Evolutionary conservation across 1,284 basidiomycete genomes (phyloP).

Genomic region (Tausonia pullulans): DNA sequence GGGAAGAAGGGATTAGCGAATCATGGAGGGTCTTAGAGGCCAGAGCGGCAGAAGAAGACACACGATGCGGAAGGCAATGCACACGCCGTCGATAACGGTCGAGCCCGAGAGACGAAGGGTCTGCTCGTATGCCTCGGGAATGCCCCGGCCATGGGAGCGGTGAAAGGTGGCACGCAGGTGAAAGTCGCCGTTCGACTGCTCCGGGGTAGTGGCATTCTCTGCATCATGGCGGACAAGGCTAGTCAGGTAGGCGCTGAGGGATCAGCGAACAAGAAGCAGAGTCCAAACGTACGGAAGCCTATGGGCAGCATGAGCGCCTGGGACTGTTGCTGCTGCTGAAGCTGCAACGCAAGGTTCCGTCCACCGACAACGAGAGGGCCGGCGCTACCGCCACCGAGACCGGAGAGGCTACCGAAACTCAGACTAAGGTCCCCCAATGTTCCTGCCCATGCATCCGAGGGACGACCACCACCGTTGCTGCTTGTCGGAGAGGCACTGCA

Average conservation of each 20-base stretch:
- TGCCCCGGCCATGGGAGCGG: background rate
- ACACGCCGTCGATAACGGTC: constrained; percentile 11
- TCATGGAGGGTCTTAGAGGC: no score
- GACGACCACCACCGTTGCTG: no score
- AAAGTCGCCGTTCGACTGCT: constrained; percentile 12
- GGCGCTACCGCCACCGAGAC: no score
- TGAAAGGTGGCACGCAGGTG: constrained; percentile 10
- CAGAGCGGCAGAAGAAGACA: background rate
- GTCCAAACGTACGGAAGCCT: constrained; percentile 7
- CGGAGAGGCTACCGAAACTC: no score
- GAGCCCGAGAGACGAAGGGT: constrained; percentile 8
- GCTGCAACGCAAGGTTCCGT: no score
- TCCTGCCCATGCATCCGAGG: no score
- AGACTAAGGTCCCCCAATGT: no score
- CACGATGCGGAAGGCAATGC: constrained; percentile 4
- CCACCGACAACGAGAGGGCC: no score
- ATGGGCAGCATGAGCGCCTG: background rate
- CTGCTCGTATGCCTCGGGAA: constrained; percentile 6
- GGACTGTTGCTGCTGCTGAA: no score
- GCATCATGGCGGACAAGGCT: background rate
- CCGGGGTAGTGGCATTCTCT: constrained; percentile 6
- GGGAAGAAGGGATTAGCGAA: background rate
- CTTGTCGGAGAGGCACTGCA: no score
- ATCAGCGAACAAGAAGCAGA: background rate
- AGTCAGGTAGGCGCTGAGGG: background rate